Evolutionary conservation across 192 early-diverging fungal species (phyloP).

Genomic region (Backusella liffmaniae): DNA sequence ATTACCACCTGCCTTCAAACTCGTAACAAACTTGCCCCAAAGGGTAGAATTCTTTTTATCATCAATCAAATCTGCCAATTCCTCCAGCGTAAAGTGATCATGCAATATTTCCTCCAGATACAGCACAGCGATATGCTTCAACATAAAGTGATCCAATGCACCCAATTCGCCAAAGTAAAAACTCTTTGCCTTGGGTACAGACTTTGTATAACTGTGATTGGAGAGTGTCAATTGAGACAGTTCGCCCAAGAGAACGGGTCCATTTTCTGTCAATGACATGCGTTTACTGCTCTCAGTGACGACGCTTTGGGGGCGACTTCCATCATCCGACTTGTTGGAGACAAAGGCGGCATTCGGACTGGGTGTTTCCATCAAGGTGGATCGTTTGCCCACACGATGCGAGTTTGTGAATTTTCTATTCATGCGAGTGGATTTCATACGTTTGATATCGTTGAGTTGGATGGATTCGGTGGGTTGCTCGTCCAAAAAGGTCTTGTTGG

Average conservation of each 20-base stretch:
- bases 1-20: slow-evolving; percentile 59
- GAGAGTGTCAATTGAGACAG: background rate
- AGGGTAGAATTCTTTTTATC: slow-evolving; percentile 70
- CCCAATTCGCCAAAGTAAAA: slow-evolving; percentile 64
- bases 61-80: slow-evolving; percentile 80
- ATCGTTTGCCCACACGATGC: slow-evolving; percentile 46
- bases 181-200: slow-evolving; percentile 16
- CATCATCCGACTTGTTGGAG: slow-evolving; percentile 8
- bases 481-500: slow-evolving; percentile 5
- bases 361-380: slow-evolving; percentile 51
- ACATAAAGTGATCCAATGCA: slow-evolving; percentile 76
- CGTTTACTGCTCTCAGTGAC: background rate
- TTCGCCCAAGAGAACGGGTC: background rate
- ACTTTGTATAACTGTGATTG: slow-evolving; percentile 9
- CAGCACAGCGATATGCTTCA: slow-evolving; percentile 82
- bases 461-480: slow-evolving; percentile 23
- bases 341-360: slow-evolving; percentile 31
- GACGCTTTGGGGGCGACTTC: background rate
- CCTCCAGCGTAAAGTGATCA: slow-evolving; percentile 68
- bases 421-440: slow-evolving; percentile 55
- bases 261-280: background rate
- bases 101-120: slow-evolving; percentile 74
- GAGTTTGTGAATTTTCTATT: slow-evolving; percentile 27
- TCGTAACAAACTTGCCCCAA: slow-evolving; percentile 72
- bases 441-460: slow-evolving; percentile 54